phyloP scores from a whole-genome alignment of 1,284 basidiomycete genomes.

The Ustanciosporium gigantosporum region DNA sequence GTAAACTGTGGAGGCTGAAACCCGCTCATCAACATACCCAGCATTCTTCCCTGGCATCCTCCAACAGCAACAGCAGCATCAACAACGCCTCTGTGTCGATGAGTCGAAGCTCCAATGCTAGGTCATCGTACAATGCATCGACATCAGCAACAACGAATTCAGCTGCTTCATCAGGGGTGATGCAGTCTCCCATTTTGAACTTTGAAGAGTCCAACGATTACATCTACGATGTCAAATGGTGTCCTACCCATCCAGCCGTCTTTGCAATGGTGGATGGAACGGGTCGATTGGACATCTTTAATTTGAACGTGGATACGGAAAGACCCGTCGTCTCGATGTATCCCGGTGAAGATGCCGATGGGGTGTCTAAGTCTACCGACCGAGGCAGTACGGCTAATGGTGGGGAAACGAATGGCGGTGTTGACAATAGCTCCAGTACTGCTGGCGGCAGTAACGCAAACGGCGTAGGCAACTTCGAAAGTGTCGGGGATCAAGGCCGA shows the following conservation, averaged over 20 bases:
- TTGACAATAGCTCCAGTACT: no score
- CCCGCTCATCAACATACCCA: no score
- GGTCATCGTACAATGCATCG: neutral
- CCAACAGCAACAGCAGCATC: neutral
- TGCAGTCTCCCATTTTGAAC: constrained; percentile 8
- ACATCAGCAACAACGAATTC: no score
- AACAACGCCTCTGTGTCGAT: neutral
- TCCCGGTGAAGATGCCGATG: neutral
- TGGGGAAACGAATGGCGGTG: neutral
- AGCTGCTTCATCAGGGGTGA: no score
- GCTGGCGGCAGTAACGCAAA: neutral
- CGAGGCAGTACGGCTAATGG: neutral
- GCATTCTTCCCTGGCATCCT: neutral
- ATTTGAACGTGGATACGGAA: constrained; percentile 91
- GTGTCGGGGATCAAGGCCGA: constrained; percentile 67
- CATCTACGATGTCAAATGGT: constrained; percentile 98
- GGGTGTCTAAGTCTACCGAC: no score
- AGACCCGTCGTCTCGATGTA: constrained; percentile 6
- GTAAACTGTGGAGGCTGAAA: constrained; percentile 45
- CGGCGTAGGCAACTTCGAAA: no score
- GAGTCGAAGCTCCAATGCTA: neutral
- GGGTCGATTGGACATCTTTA: constrained; percentile 94
- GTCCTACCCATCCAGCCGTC: constrained; percentile 87
- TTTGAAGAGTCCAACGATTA: constrained; percentile 96
- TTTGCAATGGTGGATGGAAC: constrained; percentile 93